A percentile compares a stretch with the other conserved stretches of the same genome.
Evolutionary conservation across 1,284 basidiomycete species (phyloP).

Genomic region (Agroathelia rolfsii): DNA sequence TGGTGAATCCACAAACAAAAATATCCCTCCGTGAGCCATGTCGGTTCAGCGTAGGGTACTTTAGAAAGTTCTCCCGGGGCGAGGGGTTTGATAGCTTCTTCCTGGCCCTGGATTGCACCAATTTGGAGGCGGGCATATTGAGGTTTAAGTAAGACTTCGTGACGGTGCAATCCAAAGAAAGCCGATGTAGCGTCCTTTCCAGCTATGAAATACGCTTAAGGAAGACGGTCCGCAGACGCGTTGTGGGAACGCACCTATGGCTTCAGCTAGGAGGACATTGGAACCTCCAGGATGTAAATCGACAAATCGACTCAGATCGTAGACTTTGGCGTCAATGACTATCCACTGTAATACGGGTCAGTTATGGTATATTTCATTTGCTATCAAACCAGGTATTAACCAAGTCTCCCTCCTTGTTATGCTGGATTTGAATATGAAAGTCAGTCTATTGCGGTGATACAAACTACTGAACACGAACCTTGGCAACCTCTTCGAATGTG

Average conservation of each 20-base stretch:
- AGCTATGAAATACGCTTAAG: too few relatives aligned
- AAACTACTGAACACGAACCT: conserved; percentile 25
- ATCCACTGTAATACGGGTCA: conserved; percentile 37
- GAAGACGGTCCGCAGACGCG: too few relatives aligned
- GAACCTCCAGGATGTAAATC: conserved; percentile 60
- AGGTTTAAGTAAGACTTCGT: conserved; percentile 75
- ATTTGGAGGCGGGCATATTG: conserved; percentile 80
- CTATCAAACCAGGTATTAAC: conserved; percentile 25
- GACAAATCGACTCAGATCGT: conserved; percentile 53
- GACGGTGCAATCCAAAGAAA: conserved; percentile 88
- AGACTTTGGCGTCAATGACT: conserved; percentile 58
- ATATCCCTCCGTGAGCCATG: conserved; percentile 79
- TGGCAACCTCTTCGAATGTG: conserved; percentile 41
- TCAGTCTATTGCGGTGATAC: conserved; percentile 5
- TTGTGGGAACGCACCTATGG: conserved; percentile 26
- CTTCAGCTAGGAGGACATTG: conserved; percentile 36
- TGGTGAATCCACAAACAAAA: too few relatives aligned
- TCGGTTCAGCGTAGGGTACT: conserved; percentile 86
- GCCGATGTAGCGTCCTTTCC: conserved; percentile 80
- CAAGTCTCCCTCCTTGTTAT: conserved; percentile 68
- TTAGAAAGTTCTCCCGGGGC: conserved; percentile 58
- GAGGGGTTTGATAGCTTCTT: conserved; percentile 49
- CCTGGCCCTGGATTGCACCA: conserved; percentile 65
- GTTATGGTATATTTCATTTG: background rate
- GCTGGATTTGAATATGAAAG: conserved; percentile 30